Evolutionary conservation across 805 yeast genomes (phyloP), one percentile per base, ranked within the genome.

Genomic region (Cyberlindnera galapagoensis): DNA sequence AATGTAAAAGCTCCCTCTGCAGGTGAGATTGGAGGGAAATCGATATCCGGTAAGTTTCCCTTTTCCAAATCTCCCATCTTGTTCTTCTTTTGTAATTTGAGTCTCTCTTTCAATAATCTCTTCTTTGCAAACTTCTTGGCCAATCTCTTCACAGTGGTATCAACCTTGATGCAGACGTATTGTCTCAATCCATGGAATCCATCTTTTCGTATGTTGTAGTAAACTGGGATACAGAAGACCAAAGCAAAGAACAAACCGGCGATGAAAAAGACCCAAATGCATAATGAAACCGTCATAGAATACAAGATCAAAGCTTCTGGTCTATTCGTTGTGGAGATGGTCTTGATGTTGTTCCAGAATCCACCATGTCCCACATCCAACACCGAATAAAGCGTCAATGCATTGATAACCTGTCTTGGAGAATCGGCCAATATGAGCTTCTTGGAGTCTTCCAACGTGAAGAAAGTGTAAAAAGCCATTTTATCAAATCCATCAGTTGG

Each of bases 361-460:
- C 48, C 53, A 6, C 48, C 36, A 32, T 61, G 49, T 12, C 44
- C 52, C 9, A 48, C 36, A 21, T 52, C 51, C 12, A 59, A 46
- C 5, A 69, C 72, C 3, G 76, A 67, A 57, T 67, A 71, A 14
- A 80, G 58, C 0, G 96, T 84, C 44, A 82, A 61, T 18, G 87
- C 81, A 51, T 86, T 86, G 40, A 86, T 71, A 2, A 83, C 78
- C 57, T 86, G 95, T 57, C 96, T 74, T 16, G 96, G 96, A 12
- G 87, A 69, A 44, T 86, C 95, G 0, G 94, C 87, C 27, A 83
- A 60, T 8, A 85, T 46, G 43, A 85, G 67, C 27, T 73, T 60
- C 10, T 81, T 46, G 43, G 74, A 80, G 33, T 73, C 71, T 45
- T 80, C 78, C 33, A 80, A 60, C 30, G 82, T 76, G 41, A 71